These are phyloP conservation scores for Pleurostoma richardsiae DNA, from an alignment of 2,329 filamentous ascomycete genomes.

Conservation along the genomic window DNA sequence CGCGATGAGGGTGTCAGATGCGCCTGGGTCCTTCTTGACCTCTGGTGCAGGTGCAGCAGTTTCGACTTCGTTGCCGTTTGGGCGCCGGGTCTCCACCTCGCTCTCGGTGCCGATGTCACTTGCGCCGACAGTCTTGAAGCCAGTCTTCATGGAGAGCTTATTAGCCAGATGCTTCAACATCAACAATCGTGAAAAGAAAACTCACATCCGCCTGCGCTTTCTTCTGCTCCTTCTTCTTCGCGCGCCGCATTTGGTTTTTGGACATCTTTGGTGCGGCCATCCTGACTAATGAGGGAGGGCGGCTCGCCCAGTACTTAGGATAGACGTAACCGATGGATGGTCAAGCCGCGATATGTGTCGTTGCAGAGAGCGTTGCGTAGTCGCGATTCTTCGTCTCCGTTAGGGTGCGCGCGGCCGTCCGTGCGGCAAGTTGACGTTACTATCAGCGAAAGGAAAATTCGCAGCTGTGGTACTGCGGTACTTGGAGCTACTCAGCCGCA, in stretches of 20 bases:
- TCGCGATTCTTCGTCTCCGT: no score
- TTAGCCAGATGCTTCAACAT: conserved; percentile 3
- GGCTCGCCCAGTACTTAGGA: background rate
- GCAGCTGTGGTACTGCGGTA: no score
- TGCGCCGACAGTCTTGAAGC: conserved; percentile 4
- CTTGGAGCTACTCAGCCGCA: no score
- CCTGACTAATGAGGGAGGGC: conserved; percentile 20
- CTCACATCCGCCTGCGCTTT: conserved; percentile 53
- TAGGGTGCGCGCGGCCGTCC: no score
- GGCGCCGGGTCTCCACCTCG: background rate
- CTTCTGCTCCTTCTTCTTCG: conserved; percentile 92
- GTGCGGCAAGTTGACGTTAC: no score
- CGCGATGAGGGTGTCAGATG: conserved; percentile 27
- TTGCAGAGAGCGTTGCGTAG: no score
- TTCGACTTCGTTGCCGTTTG: conserved; percentile 1
- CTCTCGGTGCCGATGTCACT: conserved; percentile 4
- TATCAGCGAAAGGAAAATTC: no score
- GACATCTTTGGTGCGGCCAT: conserved; percentile 71
- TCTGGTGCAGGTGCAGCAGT: conserved; percentile 22
- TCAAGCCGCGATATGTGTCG: no score
- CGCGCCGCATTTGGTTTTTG: conserved; percentile 90
- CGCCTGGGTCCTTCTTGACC: conserved; percentile 32
- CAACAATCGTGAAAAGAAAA: background rate
- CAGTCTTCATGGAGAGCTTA: conserved; percentile 5
- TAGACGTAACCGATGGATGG: no score